Evolutionary conservation across 108 stramenopile species (phyloP).

Genomic region (Cyclotella baltica): DNA sequence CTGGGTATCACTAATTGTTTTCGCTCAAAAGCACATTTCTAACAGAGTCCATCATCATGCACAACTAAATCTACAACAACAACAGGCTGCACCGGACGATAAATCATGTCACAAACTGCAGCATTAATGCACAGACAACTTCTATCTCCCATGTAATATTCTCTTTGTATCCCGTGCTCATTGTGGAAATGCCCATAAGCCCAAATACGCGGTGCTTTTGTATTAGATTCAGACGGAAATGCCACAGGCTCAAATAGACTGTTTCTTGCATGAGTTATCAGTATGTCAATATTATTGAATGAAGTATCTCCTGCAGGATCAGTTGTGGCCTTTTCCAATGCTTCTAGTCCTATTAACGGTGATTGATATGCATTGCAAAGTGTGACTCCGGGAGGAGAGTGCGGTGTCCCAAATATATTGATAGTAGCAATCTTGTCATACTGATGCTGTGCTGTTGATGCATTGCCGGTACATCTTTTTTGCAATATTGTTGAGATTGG

Average conservation of each 20-base stretch:
- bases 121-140: constrained; percentile 1
- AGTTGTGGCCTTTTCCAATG: not conserved
- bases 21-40: too few species aligned
- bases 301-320: not conserved
- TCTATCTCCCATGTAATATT: not conserved
- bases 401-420: not conserved
- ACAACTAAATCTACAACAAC: constrained; percentile 12
- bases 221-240: not conserved
- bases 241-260: not conserved
- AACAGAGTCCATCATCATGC: too few species aligned
- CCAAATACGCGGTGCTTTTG: not conserved
- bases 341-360: not conserved
- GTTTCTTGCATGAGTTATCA: not conserved
- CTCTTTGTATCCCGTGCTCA: constrained; percentile 10
- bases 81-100: constrained; percentile 13
- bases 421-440: not conserved
- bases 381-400: not conserved
- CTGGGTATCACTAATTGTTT: too few species aligned
- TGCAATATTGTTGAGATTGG: not conserved
- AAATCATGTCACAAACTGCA: not conserved
- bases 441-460: not conserved
- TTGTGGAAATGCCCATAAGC: constrained; percentile 25
- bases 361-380: not conserved
- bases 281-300: not conserved
- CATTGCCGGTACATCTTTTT: not conserved